A percentile compares a stretch with the other conserved stretches of the same genome.
Conservation (phyloP, 495 filamentous ascomycete species). For the Penicillium bialowiezense region DNA sequence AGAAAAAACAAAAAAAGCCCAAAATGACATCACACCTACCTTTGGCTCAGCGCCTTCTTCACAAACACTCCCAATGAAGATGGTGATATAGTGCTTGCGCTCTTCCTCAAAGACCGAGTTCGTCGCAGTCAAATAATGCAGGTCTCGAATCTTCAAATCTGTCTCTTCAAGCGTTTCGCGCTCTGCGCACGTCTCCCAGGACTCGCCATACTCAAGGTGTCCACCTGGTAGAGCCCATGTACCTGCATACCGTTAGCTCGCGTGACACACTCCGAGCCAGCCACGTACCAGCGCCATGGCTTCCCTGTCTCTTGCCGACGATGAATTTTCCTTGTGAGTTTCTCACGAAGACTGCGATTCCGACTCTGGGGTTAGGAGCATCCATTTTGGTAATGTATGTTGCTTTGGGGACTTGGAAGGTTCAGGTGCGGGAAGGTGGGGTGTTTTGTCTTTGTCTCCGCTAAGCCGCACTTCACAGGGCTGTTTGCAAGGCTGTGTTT, state of each 20-base stretch:
- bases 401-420: background rate
- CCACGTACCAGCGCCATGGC: conserved; percentile 34
- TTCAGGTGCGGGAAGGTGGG: background rate
- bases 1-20: conserved; percentile 2
- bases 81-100: conserved; percentile 63
- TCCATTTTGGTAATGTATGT: conserved; percentile 6
- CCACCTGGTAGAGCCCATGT: conserved; percentile 66
- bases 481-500: no score
- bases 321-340: conserved; percentile 31
- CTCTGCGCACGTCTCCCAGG: conserved; percentile 52
- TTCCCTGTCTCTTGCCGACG: conserved; percentile 33
- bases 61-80: conserved; percentile 52
- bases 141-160: conserved; percentile 47
- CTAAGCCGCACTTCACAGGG: background rate
- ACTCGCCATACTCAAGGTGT: conserved; percentile 65
- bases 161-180: conserved; percentile 71
- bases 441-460: background rate
- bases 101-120: conserved; percentile 55
- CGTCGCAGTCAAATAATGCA: conserved; percentile 52
- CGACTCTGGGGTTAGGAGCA: conserved; percentile 19
- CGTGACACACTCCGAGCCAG: background rate
- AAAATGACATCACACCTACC: conserved; percentile 35
- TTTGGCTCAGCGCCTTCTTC: conserved; percentile 44
- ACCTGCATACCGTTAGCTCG: conserved; percentile 25
- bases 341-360: conserved; percentile 32